Base-by-base conservation (phyloP, 306 rosid genomes). In the Acacia confusa region DNA sequence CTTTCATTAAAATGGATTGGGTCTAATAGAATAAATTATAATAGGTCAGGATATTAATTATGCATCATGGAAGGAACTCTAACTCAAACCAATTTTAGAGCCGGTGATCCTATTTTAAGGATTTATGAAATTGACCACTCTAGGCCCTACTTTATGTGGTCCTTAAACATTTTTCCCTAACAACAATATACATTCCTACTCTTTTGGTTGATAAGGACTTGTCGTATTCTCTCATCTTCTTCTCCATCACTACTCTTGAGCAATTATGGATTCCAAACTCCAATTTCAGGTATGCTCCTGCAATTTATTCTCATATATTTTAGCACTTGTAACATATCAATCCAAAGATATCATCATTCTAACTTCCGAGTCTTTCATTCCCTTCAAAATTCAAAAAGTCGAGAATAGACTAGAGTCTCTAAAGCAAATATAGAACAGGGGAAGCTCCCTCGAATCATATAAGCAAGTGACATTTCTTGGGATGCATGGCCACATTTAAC, bases 371-470 rank as follows among this genome's bases (percentile, higher is more conserved):
- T 32, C 50, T 44, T 27, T 28, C 19, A 25, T 52, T 38, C 68
- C 24, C 79, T 70, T 76, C 76, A 64, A 38, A 28, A 58, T 70
- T 25, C 74, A 40, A 44, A 1, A 44, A 77, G 52, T 64, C 63
- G 13, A 34, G 16, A 45, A 66, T 17, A 45, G 63, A 77, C 4
- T 11, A 77, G 36, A 77, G 9, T 2, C 36, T 32, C 16, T 3
- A 3, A 2, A 40, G 47, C 40, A 68, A 68, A 28, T 20, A 48
- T 27, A 30, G 10, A 61, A 45, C 36, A n/a, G 38, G 12, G 34
- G 24, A 47, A 78, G 65, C 6, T 40, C 73, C 63, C 60, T 63
- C 22, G 24, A 52, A 77, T 77, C 24, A 48, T 47, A 24, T 13
- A n/a, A 48, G 38, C 16, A 57, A 66, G 41, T n/a, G 65, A 24